Conservation (phyloP, 2,329 filamentous ascomycete genomes). For the Pseudocercospora musae region DNA sequence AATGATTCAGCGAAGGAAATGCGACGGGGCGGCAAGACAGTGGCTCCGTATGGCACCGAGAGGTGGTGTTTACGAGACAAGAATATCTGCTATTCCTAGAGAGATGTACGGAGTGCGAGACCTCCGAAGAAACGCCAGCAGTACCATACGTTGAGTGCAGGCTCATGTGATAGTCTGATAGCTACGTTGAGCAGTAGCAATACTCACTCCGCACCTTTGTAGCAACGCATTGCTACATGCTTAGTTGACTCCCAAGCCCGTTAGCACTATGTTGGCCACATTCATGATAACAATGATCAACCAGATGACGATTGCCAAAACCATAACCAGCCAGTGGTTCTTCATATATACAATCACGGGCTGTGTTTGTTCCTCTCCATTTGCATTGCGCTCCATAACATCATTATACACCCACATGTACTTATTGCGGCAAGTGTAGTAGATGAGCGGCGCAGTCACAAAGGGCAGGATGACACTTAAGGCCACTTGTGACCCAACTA, state of each 20-base stretch:
- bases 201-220: not conserved
- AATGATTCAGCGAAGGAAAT: too few relatives aligned
- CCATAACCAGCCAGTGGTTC: conserved; percentile 64
- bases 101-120: too few relatives aligned
- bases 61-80: too few relatives aligned
- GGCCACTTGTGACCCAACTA: conserved; percentile 75
- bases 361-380: not conserved
- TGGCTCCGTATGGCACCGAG: too few relatives aligned
- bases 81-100: too few relatives aligned
- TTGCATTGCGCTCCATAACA: conserved; percentile 10
- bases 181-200: not conserved
- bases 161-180: not conserved
- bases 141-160: too few relatives aligned
- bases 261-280: conserved; percentile 68
- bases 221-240: not conserved
- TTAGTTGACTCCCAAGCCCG: conserved; percentile 50
- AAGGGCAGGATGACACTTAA: conserved; percentile 78
- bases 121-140: too few relatives aligned
- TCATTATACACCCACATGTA: conserved; percentile 67
- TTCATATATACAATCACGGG: conserved; percentile 56
- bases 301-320: conserved; percentile 65
- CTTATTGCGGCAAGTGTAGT: conserved; percentile 73
- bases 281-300: conserved; percentile 73
- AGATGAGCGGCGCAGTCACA: conserved; percentile 77
- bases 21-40: too few relatives aligned